These are phyloP conservation scores for Penicillium argentinense DNA, from an alignment of 495 filamentous ascomycete species.

Conservation along the genomic window DNA sequence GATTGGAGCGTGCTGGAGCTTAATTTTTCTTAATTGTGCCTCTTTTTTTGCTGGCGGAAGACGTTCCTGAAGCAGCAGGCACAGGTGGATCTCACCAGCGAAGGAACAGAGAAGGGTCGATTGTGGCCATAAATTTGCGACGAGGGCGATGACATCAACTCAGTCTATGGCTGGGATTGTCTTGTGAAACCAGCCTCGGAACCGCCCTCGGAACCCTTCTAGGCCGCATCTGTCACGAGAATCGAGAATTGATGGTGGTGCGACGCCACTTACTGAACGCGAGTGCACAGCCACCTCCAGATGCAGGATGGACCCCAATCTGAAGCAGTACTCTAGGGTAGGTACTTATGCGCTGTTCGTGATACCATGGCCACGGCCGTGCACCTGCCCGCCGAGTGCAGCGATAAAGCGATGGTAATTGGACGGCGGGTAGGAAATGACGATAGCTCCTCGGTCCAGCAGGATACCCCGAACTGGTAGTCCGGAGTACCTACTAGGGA, in stretches of 20 bases:
- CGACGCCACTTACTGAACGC: conserved; percentile 19
- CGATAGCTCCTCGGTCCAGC: neutral
- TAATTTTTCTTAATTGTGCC: conserved; percentile 19
- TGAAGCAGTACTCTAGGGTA: too few species aligned
- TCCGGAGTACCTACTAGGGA: too few species aligned
- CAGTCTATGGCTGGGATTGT: neutral
- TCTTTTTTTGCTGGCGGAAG: neutral
- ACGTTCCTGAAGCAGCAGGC: neutral
- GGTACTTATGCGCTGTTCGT: too few species aligned
- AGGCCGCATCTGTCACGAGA: conserved; percentile 19
- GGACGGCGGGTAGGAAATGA: neutral
- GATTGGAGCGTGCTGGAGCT: conserved; percentile 21
- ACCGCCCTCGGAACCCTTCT: neutral
- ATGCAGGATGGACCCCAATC: conserved; percentile 1
- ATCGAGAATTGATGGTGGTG: conserved; percentile 2
- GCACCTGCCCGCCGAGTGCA: neutral
- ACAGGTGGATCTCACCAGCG: neutral
- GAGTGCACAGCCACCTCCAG: conserved; percentile 29
- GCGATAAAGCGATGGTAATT: neutral
- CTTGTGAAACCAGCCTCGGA: conserved; percentile 12
- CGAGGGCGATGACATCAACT: neutral
- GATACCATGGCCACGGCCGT: conserved; percentile 1
- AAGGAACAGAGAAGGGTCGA: neutral
- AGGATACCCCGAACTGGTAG: too few species aligned
- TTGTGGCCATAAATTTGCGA: neutral